phyloP scores from a whole-genome alignment of 2,329 filamentous ascomycete species.

The Penicillium sp. region DNA sequence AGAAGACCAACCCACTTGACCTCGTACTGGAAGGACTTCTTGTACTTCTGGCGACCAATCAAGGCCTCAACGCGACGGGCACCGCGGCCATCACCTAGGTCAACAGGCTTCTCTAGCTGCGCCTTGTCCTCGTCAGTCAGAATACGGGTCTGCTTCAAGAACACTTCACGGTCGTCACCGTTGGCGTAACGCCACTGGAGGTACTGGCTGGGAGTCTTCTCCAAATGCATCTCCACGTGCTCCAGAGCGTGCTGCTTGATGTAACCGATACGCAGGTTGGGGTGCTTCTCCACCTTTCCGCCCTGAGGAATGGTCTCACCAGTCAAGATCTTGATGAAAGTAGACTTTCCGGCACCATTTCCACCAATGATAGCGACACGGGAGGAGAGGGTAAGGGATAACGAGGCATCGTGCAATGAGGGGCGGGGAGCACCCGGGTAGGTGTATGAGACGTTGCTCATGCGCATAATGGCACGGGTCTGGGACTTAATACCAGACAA shows the following conservation, averaged over 20 bases:
- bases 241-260: constrained; percentile 99
- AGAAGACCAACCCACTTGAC: constrained; percentile 88
- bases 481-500: constrained; percentile 91
- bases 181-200: constrained; percentile 98
- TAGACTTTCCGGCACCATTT: constrained; percentile 97
- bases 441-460: constrained; percentile 87
- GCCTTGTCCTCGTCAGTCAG: constrained; percentile 79
- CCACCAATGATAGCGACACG: constrained; percentile 94
- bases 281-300: constrained; percentile 95
- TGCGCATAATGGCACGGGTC: constrained; percentile 90
- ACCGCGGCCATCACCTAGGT: constrained; percentile 79
- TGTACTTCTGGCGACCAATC: constrained; percentile 96
- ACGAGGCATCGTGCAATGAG: constrained; percentile 83
- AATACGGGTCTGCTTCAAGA: constrained; percentile 95
- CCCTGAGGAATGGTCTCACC: constrained; percentile 80
- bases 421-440: constrained; percentile 89
- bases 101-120: constrained; percentile 88
- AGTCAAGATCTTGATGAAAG: constrained; percentile 94
- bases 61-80: constrained; percentile 76
- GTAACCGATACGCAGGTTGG: constrained; percentile 97
- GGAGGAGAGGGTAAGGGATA: constrained; percentile 82
- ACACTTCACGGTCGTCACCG: constrained; percentile 92
- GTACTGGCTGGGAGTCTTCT: constrained; percentile 99
- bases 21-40: constrained; percentile 99
- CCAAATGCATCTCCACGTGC: constrained; percentile 98